These are phyloP conservation scores for Ascochyta koolunga DNA, from an alignment of 2,329 filamentous ascomycete species.

Conservation along the genomic window DNA sequence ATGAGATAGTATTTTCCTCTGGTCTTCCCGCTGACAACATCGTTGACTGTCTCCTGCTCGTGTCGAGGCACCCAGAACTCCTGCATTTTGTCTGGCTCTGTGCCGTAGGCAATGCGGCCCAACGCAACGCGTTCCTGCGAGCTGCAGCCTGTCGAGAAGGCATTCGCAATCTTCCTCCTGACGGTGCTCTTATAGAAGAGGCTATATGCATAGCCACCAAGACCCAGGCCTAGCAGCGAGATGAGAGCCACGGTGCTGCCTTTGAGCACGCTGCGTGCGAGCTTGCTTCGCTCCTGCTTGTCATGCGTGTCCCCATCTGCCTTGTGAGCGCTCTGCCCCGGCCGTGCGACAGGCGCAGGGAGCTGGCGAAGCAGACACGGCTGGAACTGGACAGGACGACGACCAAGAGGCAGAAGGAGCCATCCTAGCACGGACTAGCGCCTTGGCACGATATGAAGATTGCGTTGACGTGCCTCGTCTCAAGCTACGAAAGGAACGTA, in stretches of 20 bases:
- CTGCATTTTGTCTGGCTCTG: slow-evolving; percentile 31
- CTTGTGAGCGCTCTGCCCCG: not conserved
- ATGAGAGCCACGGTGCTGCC: slow-evolving; percentile 44
- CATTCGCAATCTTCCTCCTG: slow-evolving; percentile 42
- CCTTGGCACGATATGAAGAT: not conserved
- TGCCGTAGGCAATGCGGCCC: slow-evolving; percentile 38
- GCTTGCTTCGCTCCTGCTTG: slow-evolving; percentile 36
- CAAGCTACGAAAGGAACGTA: slow-evolving; percentile 27
- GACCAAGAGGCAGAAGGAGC: slow-evolving; percentile 37
- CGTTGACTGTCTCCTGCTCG: slow-evolving; percentile 79
- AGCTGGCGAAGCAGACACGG: slow-evolving; percentile 19
- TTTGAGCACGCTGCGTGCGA: slow-evolving; percentile 41
- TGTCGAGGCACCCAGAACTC: slow-evolving; percentile 81
- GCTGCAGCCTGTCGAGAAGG: slow-evolving; percentile 42
- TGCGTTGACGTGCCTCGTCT: slow-evolving; percentile 24
- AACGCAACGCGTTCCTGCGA: slow-evolving; percentile 43
- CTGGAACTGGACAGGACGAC: slow-evolving; percentile 22
- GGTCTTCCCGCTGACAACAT: slow-evolving; percentile 75
- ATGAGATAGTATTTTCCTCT: slow-evolving; percentile 88
- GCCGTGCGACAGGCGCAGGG: slow-evolving; percentile 1
- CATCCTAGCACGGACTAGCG: slow-evolving; percentile 27
- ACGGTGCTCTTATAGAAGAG: slow-evolving; percentile 42
- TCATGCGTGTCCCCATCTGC: not conserved
- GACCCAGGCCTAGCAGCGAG: slow-evolving; percentile 41
- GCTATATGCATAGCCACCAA: slow-evolving; percentile 44